Base-by-base conservation (phyloP, 768 basidiomycete genomes). In the Pseudohyphozyma bogoriensis region DNA sequence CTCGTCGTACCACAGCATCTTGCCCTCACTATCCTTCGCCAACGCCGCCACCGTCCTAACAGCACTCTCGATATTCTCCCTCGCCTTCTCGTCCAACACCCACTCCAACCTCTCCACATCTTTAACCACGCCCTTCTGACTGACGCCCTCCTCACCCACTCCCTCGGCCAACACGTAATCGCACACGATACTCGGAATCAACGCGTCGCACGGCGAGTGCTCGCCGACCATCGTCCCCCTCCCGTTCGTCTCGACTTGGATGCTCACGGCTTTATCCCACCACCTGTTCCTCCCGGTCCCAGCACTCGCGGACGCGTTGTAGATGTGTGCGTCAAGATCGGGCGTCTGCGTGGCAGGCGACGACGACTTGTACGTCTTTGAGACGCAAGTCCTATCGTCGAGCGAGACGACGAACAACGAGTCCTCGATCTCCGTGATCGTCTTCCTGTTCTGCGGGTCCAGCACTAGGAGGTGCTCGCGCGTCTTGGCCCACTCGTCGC, bases 221-320 rank as follows among this genome's bases (percentile, higher is more conserved):
- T 96, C 92, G 8, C 92, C 92, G 69, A 83, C 82, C 44, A 86
- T 85, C 40, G 89, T 87, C 9, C 88, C 87, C 39, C 87, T 83
- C 3, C 85, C 84, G 56, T 85, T 86, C 1, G 84, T 81, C 72
- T 97, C 92, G 39, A 96, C 83, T 51, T 88, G 80, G 56, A 95
- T 75, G 6, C 84, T 84, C 39, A 86, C 80, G 3, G 84, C 79
- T 73, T 95, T 97, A 76, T 97, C 92, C 72, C 83, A 87, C 81
- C 89, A 95, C 36, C 93, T 78, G 68, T 95, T 95, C 45, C 80
- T 77, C 8, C 83, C 80, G 59, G 81, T 82, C 58, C 78, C 75
- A 4, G 74, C 68, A 2, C 84, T 83, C 0, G 82, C 81, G 26
- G 87, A 84, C 52, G 84, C 79, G 58, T 85, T 81, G 64, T 82